A percentile compares a stretch with the other conserved stretches of the same genome.
Conservation (phyloP, 1,139 yeast species). For the Protomyces macrosporus region DNA sequence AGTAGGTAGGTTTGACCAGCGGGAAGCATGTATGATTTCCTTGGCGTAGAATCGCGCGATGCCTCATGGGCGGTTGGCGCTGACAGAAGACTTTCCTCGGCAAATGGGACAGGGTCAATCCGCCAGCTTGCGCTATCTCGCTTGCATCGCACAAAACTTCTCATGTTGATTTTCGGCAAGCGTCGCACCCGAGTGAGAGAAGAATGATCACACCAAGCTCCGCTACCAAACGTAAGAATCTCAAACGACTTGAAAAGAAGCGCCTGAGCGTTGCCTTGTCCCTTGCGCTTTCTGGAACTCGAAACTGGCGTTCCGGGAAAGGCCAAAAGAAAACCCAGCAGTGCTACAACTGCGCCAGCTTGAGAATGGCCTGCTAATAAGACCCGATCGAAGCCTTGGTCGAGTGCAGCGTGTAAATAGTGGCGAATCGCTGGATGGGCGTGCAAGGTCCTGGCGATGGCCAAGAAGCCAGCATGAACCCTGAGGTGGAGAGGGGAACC, state of each 20-base stretch:
- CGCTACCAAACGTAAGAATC: slow-evolving; percentile 16
- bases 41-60: neutral
- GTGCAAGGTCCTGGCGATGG: slow-evolving; percentile 10
- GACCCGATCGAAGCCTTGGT: neutral
- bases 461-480: slow-evolving; percentile 15
- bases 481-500: neutral
- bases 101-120: slow-evolving; percentile 19
- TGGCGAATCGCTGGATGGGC: neutral
- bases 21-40: neutral
- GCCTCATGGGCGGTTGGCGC: neutral
- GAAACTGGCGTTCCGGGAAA: neutral
- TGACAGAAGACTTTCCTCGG: slow-evolving; percentile 1
- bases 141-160: slow-evolving; percentile 4
- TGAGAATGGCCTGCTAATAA: slow-evolving; percentile 18
- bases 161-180: neutral
- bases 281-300: neutral
- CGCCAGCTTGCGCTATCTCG: neutral
- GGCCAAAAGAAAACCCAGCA: slow-evolving; percentile 2
- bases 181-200: neutral
- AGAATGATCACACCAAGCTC: slow-evolving; percentile 6
- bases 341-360: slow-evolving; percentile 20
- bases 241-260: neutral
- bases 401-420: slow-evolving; percentile 1
- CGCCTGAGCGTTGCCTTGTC: neutral
- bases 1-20: neutral